Evolutionary conservation across 2,329 filamentous ascomycete genomes (phyloP).

Genomic region (Curvularia eragrostidis): DNA sequence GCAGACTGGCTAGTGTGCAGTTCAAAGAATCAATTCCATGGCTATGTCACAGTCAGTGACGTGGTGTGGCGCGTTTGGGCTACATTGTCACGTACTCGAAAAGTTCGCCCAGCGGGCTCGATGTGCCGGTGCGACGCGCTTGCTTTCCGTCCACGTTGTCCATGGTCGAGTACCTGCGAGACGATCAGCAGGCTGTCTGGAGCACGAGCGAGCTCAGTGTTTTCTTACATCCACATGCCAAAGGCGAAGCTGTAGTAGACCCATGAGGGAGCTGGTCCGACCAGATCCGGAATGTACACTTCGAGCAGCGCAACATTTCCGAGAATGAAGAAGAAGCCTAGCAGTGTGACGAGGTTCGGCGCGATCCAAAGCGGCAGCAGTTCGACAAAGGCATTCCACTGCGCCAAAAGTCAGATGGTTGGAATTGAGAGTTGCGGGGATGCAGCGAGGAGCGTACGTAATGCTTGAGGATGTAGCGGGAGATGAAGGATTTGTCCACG

Average conservation of each 20-base stretch:
- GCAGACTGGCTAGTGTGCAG: constrained; percentile 88
- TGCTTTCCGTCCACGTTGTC: constrained; percentile 99
- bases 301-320: constrained; percentile 78
- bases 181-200: constrained; percentile 20
- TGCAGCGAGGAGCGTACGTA: constrained; percentile 72
- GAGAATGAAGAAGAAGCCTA: constrained; percentile 94
- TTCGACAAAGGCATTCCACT: constrained; percentile 98
- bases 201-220: neutral
- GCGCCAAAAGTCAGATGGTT: constrained; percentile 38
- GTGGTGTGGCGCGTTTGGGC: constrained; percentile 34
- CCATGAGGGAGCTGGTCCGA: constrained; percentile 89
- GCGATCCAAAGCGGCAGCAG: constrained; percentile 94
- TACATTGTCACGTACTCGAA: constrained; percentile 71
- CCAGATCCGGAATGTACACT: constrained; percentile 84
- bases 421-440: constrained; percentile 11
- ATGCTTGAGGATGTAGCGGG: constrained; percentile 89
- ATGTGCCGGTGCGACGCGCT: constrained; percentile 91
- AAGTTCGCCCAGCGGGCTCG: constrained; percentile 90
- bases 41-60: constrained; percentile 49
- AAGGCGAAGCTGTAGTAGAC: constrained; percentile 95
- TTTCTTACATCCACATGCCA: constrained; percentile 86
- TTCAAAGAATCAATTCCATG: constrained; percentile 98
- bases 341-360: constrained; percentile 94
- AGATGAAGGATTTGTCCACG: constrained; percentile 94
- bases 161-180: constrained; percentile 83